Evolutionary conservation across 140 eudicot species (phyloP), one percentile per base, ranked within the genome.

Genomic region (Flaveria floridana): DNA sequence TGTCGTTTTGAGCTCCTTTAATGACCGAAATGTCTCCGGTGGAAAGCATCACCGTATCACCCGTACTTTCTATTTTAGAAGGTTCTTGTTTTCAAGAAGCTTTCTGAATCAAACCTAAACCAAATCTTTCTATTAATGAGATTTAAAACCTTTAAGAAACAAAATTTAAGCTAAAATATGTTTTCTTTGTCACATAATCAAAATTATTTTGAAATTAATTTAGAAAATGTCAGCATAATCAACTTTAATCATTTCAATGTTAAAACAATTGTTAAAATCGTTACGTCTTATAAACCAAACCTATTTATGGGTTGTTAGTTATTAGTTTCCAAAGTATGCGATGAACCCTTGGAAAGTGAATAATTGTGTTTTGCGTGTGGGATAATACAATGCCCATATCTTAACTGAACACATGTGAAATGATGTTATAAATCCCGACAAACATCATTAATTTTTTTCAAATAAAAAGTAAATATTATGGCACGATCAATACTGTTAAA

Each of bases 31-130:
- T 83, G 0, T 86, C 89, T 1, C 91, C 93, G 0, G 83, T 83
- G 0, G 97, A 96, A 3, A 91, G 80, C 80, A 91, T 82, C 13
- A 88, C 91, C 97, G 88, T 91, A 19, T 91, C 97, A 18, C 97
- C 96, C 97, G 88, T 91, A 58, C 86, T 85, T 64, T 84, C 92
- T 96, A 4, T 30, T 3, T 30, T 34, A 34, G 6, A 34, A 34
- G 41, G 41, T 34, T 34, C 41, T 34, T 44, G 48, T 44, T 7
- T 7, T 9, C 48, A 9, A 44, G 48, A 44, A 44, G 48, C 48
- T 44, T 8, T 44, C 12, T 44, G 12, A 44, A 44, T 10, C 48
- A 44, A 44, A 44, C 11, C 41, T 34, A 34, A 34, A 34, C 41
- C 7, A 50, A 50, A 14, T 50, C 19, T 2, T 2, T 14, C 56